Conservation (phyloP, 2,329 filamentous ascomycete species). For the Truncatella angustata region DNA sequence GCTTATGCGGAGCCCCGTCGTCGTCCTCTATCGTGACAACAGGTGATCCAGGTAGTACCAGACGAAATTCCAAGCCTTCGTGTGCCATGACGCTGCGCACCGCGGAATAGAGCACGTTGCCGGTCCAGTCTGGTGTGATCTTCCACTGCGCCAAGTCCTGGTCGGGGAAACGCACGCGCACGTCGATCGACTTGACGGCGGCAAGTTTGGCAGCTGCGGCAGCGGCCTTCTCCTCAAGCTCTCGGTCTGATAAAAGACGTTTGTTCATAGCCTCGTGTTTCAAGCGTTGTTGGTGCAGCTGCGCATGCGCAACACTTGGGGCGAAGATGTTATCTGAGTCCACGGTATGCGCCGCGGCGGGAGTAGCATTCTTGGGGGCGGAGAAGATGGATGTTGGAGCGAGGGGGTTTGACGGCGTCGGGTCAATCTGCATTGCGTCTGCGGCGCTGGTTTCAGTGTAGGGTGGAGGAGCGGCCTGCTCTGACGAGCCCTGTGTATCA, state of each 20-base stretch:
- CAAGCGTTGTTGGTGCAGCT: conserved; percentile 69
- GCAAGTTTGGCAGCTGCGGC: conserved; percentile 65
- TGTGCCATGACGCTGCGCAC: conserved; percentile 70
- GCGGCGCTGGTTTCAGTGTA: conserved; percentile 5
- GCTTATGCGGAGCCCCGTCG: conserved; percentile 39
- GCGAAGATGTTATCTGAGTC: conserved; percentile 74
- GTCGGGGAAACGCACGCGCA: conserved; percentile 87
- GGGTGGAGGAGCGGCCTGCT: no score
- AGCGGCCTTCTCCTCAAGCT: conserved; percentile 68
- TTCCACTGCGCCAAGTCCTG: conserved; percentile 73
- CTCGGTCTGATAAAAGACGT: conserved; percentile 77
- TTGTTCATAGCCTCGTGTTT: conserved; percentile 64
- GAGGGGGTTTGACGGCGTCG: conserved; percentile 32
- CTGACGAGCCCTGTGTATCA: neutral
- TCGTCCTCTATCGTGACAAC: conserved; percentile 41
- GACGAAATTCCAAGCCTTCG: conserved; percentile 64
- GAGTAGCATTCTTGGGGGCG: conserved; percentile 71
- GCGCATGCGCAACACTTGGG: conserved; percentile 73
- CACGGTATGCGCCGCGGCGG: conserved; percentile 67
- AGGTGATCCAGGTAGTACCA: conserved; percentile 62
- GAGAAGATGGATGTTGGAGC: conserved; percentile 68
- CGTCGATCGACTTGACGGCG: conserved; percentile 63
- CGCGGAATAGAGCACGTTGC: conserved; percentile 69
- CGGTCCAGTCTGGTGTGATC: conserved; percentile 68
- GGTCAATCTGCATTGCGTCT: conserved; percentile 27